These are phyloP conservation scores for Dalbergia oliveri DNA, from an alignment of 306 rosid species.

Conservation along the genomic window DNA sequence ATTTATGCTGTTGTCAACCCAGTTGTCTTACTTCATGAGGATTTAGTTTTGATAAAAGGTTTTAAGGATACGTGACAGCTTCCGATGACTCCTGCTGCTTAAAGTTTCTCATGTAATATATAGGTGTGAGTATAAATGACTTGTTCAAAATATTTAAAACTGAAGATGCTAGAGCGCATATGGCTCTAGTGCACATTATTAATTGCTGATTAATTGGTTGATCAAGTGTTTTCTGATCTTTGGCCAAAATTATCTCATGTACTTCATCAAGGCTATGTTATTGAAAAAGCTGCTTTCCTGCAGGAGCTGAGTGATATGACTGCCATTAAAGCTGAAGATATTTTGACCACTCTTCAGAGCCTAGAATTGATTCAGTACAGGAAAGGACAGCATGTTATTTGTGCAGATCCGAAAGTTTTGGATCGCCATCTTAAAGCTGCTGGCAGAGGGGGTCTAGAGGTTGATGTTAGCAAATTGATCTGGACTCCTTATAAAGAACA, in stretches of 20 bases:
- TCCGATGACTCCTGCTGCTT: neutral
- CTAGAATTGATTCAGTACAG: slow-evolving; percentile 96
- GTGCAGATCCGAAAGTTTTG: slow-evolving; percentile 96
- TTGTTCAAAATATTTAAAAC: neutral
- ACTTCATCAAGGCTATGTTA: neutral
- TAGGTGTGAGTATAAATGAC: neutral
- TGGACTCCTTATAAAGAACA: slow-evolving; percentile 99
- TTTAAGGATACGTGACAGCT: neutral
- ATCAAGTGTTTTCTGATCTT: neutral
- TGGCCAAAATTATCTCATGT: neutral
- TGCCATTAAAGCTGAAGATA: slow-evolving; percentile 96
- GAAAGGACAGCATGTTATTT: slow-evolving; percentile 98
- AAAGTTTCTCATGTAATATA: neutral
- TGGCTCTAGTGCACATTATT: neutral
- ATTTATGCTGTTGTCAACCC: too few species aligned
- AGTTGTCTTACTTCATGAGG: too few species aligned
- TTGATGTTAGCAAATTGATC: slow-evolving; percentile 91
- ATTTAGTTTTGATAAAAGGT: too few species aligned
- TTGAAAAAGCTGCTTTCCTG: slow-evolving; percentile 17
- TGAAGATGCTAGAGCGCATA: neutral
- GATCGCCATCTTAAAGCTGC: slow-evolving; percentile 99
- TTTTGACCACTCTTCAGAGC: slow-evolving; percentile 84
- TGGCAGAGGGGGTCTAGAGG: slow-evolving; percentile 96
- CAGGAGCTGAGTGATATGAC: slow-evolving; percentile 99
- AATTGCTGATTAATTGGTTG: slow-evolving; percentile 16